These are phyloP conservation scores for Stephania yunnanensis DNA, from an alignment of 164 flowering plant genomes.

Conservation along the genomic window DNA sequence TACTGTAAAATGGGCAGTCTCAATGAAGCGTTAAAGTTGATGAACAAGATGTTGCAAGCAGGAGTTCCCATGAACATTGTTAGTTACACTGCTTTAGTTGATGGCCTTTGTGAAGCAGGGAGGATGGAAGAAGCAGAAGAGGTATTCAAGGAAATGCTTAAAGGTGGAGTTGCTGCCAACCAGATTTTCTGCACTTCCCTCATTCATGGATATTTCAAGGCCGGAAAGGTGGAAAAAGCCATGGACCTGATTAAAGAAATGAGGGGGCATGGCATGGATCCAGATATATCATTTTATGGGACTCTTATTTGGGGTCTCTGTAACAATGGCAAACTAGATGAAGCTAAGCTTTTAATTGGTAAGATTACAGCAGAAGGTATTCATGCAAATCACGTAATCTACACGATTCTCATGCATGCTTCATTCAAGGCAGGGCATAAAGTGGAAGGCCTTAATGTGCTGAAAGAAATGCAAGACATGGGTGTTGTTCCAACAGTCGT, in stretches of 20 bases:
- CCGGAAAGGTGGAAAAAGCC: conserved; percentile 39
- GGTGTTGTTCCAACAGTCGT: conserved; percentile 51
- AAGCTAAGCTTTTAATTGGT: conserved; percentile 36
- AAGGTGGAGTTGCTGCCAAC: conserved; percentile 50
- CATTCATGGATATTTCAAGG: conserved; percentile 61
- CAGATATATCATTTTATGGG: conserved; percentile 54
- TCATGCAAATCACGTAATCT: conserved; percentile 43
- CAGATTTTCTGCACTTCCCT: conserved; percentile 53
- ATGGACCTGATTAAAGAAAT: conserved; percentile 43
- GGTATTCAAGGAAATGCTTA: conserved; percentile 39
- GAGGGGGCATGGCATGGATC: conserved; percentile 36
- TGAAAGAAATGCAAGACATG: conserved; percentile 49
- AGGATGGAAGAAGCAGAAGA: conserved; percentile 61
- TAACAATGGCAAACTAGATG: conserved; percentile 44
- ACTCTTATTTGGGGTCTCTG: conserved; percentile 75
- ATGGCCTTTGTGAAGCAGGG: conserved; percentile 66
- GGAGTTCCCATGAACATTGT: conserved; percentile 53
- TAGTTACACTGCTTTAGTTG: conserved; percentile 61
- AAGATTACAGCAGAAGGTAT: conserved; percentile 49
- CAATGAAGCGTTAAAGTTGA: conserved; percentile 48
- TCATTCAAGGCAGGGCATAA: conserved; percentile 60
- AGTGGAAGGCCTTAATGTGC: conserved; percentile 46
- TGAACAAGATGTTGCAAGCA: conserved; percentile 55
- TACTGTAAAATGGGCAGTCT: conserved; percentile 59
- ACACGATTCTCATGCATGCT: conserved; percentile 63